Evolutionary conservation across 805 yeast genomes (phyloP).

Genomic region (Candida gorgasii): DNA sequence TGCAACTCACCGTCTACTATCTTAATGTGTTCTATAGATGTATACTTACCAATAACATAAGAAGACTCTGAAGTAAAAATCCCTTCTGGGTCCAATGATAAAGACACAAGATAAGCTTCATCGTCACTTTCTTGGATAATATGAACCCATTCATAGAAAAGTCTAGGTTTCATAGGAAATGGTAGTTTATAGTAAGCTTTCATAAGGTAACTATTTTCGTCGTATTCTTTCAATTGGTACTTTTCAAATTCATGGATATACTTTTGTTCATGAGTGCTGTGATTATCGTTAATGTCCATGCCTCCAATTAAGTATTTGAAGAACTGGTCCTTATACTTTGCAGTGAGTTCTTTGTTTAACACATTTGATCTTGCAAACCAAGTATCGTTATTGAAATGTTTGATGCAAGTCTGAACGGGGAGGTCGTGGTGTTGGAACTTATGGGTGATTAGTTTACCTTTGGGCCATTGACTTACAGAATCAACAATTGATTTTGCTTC

Average conservation of each 20-base stretch:
- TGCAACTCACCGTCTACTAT: slow-evolving; percentile 22
- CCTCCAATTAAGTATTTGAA: slow-evolving; percentile 19
- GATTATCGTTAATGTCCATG: slow-evolving; percentile 17
- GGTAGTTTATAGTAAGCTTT: slow-evolving; percentile 36
- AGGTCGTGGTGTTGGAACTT: slow-evolving; percentile 1
- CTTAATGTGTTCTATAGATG: slow-evolving; percentile 36
- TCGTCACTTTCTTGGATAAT: slow-evolving; percentile 20
- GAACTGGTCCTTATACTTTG: slow-evolving; percentile 10
- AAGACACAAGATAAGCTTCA: slow-evolving; percentile 32
- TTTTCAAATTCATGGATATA: slow-evolving; percentile 36
- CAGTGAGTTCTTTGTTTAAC: slow-evolving; percentile 10
- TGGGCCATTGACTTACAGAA: slow-evolving; percentile 9
- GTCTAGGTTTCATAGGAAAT: slow-evolving; percentile 35
- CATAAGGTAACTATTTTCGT: slow-evolving; percentile 28
- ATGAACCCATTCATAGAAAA: slow-evolving; percentile 38
- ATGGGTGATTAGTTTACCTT: slow-evolving; percentile 8
- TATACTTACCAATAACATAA: slow-evolving; percentile 31
- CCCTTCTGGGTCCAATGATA: slow-evolving; percentile 33
- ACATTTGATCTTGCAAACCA: slow-evolving; percentile 20
- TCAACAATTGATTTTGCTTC: slow-evolving; percentile 10
- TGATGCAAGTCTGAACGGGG: slow-evolving; percentile 4
- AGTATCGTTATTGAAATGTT: slow-evolving; percentile 8
- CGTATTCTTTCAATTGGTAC: slow-evolving; percentile 22
- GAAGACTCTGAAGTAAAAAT: slow-evolving; percentile 13
- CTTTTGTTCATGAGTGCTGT: slow-evolving; percentile 36